Evolutionary conservation across 306 rosid species (phyloP).

Genomic region (Corylus avellana): DNA sequence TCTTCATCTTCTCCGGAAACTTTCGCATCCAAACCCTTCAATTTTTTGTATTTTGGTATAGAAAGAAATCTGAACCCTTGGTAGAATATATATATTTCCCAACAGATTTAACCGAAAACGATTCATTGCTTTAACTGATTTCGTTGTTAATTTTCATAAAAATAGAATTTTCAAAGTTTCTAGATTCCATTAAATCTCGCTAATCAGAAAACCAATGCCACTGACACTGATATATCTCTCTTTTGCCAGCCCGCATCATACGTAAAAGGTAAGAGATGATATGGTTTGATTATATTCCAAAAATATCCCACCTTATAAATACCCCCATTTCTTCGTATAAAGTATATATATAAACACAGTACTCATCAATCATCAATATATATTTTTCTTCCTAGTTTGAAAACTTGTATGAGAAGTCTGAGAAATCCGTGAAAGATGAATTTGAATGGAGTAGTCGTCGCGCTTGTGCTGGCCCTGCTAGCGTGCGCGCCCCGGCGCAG

Average conservation of each 20-base stretch:
- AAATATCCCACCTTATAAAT: not conserved
- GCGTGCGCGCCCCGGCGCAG: slow-evolving; percentile 37
- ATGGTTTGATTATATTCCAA: no score
- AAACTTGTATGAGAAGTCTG: not conserved
- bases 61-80: no score
- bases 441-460: slow-evolving; percentile 29
- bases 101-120: not conserved
- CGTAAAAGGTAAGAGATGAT: not conserved
- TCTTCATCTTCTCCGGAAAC: not conserved
- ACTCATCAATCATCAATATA: no score
- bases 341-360: no score
- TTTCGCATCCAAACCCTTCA: no score
- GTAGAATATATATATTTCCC: no score
- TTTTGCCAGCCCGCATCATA: not conserved
- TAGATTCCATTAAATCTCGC: not conserved
- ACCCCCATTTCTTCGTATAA: no score
- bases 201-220: not conserved
- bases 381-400: not conserved
- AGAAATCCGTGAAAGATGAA: slow-evolving; percentile 19
- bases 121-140: not conserved
- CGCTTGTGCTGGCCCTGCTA: slow-evolving; percentile 27
- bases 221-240: not conserved
- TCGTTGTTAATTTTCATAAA: no score
- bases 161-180: no score
- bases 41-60: no score